Percentiles rank a stretch among this genome's conserved stretches.
phyloP scores from a whole-genome alignment of 2,329 filamentous ascomycete genomes.

The Thermomyces lanuginosus region DNA sequence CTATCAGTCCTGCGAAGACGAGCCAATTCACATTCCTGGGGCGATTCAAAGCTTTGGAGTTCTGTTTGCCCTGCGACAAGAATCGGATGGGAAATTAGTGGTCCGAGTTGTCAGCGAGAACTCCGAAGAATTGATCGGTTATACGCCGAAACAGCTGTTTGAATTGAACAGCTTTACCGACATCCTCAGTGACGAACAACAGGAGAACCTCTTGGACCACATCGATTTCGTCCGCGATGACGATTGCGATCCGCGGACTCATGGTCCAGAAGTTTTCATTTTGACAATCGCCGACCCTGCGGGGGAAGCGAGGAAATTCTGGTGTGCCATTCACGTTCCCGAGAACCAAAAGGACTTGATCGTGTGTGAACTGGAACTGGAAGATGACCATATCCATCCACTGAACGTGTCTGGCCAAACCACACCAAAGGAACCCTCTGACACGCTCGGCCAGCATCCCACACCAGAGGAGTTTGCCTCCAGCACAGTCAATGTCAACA shows the following conservation, averaged over 20 bases:
- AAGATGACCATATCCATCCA: slow-evolving; percentile 56
- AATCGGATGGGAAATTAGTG: slow-evolving; percentile 47
- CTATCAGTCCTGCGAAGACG: slow-evolving; percentile 72
- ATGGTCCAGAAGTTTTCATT: slow-evolving; percentile 76
- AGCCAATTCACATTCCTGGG: slow-evolving; percentile 76
- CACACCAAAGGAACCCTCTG: slow-evolving; percentile 48
- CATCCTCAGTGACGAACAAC: slow-evolving; percentile 66
- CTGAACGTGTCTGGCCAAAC: slow-evolving; percentile 42
- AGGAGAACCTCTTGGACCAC: slow-evolving; percentile 69
- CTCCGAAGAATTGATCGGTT: slow-evolving; percentile 56
- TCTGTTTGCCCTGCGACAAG: slow-evolving; percentile 57
- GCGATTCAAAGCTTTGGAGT: slow-evolving; percentile 70
- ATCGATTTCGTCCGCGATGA: slow-evolving; percentile 78
- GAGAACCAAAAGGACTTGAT: slow-evolving; percentile 51
- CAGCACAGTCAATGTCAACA: slow-evolving; percentile 57
- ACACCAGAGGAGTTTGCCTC: slow-evolving; percentile 58
- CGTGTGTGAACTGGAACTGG: slow-evolving; percentile 77
- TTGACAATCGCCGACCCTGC: slow-evolving; percentile 50
- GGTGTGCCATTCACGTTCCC: slow-evolving; percentile 74
- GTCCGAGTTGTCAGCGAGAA: slow-evolving; percentile 73
- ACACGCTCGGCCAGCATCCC: slow-evolving; percentile 57
- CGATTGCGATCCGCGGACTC: slow-evolving; percentile 54
- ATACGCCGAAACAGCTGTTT: slow-evolving; percentile 61
- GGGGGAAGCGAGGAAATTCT: slow-evolving; percentile 48
- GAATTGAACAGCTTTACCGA: slow-evolving; percentile 60